Percentiles rank a stretch among this genome's conserved stretches.
These are phyloP conservation scores for Apostasia ramifera DNA, from an alignment of 106 monocot genomes.

Conservation along the genomic window DNA sequence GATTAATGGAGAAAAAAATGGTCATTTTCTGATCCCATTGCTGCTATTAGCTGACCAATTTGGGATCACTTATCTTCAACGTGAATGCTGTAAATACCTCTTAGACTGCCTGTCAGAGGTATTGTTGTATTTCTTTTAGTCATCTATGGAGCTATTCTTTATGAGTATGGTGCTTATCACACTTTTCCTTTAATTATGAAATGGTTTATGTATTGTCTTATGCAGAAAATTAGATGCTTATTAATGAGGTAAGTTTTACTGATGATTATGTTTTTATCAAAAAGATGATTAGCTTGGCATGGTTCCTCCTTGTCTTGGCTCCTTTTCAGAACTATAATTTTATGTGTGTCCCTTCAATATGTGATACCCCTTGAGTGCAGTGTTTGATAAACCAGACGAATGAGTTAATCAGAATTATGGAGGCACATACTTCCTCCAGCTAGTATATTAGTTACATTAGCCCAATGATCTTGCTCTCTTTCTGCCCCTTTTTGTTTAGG, in stretches of 20 bases:
- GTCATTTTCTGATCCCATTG: constrained; percentile 45
- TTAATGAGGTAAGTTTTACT: constrained; percentile 15
- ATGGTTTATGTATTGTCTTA: background rate
- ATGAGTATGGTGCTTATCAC: constrained; percentile 8
- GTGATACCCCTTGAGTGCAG: too few relatives aligned
- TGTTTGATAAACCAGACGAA: too few relatives aligned
- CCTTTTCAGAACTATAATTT: too few relatives aligned
- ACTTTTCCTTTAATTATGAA: constrained; percentile 11
- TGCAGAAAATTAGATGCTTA: constrained; percentile 13
- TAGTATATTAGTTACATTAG: too few relatives aligned
- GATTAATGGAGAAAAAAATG: constrained; percentile 30
- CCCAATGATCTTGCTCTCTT: too few relatives aligned
- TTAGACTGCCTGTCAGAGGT: constrained; percentile 84
- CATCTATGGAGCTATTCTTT: background rate
- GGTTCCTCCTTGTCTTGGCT: too few relatives aligned
- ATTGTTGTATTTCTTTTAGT: constrained; percentile 12
- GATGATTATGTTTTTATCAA: too few relatives aligned
- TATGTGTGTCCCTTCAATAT: too few relatives aligned
- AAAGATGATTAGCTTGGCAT: too few relatives aligned
- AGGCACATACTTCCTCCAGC: too few relatives aligned
- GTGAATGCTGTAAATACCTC: constrained; percentile 69
- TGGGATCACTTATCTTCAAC: constrained; percentile 50
- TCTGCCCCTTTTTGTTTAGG: too few relatives aligned
- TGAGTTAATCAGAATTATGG: too few relatives aligned
- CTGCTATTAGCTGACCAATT: constrained; percentile 83